Percentiles rank a stretch among this genome's conserved stretches.
Conservation (phyloP, 139 green algal genomes). For the Closterium sp. region DNA sequence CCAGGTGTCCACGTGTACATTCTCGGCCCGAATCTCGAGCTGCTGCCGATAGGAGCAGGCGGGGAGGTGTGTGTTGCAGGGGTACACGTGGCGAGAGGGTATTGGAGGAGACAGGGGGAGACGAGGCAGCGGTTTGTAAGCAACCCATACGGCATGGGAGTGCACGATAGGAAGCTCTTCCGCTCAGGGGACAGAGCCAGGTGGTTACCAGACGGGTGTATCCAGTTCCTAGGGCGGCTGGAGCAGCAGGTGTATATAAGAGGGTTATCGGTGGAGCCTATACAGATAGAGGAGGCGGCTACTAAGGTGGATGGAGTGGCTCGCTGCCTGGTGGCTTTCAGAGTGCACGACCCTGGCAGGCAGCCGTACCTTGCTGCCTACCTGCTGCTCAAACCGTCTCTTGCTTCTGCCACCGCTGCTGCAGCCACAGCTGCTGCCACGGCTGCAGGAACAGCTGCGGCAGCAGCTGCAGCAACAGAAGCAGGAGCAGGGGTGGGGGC, state of each 20-base stretch:
- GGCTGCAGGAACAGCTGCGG: background rate
- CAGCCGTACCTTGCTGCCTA: conserved; percentile 26
- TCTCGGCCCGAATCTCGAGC: conserved; percentile 31
- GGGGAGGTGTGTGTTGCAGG: conserved; percentile 45
- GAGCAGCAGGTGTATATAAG: conserved; percentile 47
- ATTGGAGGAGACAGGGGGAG: conserved; percentile 37
- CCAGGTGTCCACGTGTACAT: conserved; percentile 36
- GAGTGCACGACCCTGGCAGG: conserved; percentile 4
- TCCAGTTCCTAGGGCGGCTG: conserved; percentile 37
- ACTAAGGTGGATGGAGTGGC: conserved; percentile 26
- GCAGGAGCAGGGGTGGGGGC: background rate
- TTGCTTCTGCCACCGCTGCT: background rate
- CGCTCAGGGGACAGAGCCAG: conserved; percentile 22
- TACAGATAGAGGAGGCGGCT: conserved; percentile 16
- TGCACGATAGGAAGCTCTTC: conserved; percentile 28
- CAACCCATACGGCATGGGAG: conserved; percentile 35
- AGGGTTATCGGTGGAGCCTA: conserved; percentile 13
- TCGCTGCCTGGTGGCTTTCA: conserved; percentile 10
- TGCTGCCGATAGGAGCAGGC: conserved; percentile 8
- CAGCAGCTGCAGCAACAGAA: background rate
- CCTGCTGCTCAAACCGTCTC: conserved; percentile 3
- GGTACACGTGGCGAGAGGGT: conserved; percentile 32
- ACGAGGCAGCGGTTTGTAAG: conserved; percentile 22
- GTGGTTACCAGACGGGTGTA: conserved; percentile 40
- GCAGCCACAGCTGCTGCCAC: background rate